A percentile compares a stretch with the other conserved stretches of the same genome.
Conservation (phyloP, 2,329 filamentous ascomycete genomes). For the Chaetomium strumarium region DNA sequence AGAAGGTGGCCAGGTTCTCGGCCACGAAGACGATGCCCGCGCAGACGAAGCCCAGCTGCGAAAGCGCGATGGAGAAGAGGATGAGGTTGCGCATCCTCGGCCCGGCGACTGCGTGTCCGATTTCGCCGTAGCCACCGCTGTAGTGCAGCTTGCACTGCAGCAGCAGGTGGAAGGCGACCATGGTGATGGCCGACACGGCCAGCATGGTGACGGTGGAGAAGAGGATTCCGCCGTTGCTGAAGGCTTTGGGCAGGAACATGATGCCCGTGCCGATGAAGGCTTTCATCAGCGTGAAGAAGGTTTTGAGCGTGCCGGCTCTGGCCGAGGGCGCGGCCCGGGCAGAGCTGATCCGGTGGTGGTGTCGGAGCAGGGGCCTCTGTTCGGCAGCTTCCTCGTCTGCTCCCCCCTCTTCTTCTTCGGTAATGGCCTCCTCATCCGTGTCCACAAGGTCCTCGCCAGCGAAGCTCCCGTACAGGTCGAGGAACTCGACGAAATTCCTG, state of each 20-base stretch:
- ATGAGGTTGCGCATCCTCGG: conserved; percentile 58
- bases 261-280: conserved; percentile 76
- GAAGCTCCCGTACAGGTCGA: conserved; percentile 71
- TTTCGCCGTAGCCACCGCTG: conserved; percentile 68
- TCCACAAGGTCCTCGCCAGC: conserved; percentile 64
- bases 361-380: conserved; percentile 54
- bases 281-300: conserved; percentile 73
- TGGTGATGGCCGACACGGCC: conserved; percentile 58
- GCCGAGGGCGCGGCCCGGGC: conserved; percentile 39
- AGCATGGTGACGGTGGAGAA: conserved; percentile 67
- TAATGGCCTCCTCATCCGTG: conserved; percentile 54
- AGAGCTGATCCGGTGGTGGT: conserved; percentile 46
- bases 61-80: conserved; percentile 63
- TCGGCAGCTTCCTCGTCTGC: conserved; percentile 39
- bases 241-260: conserved; percentile 76
- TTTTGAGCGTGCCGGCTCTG: conserved; percentile 62
- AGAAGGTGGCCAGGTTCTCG: conserved; percentile 64
- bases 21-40: conserved; percentile 72
- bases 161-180: conserved; percentile 65
- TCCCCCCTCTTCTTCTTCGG: conserved; percentile 38
- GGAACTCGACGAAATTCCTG: conserved; percentile 66
- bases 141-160: conserved; percentile 59
- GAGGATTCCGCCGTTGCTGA: conserved; percentile 69
- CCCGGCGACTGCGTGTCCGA: conserved; percentile 62
- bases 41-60: conserved; percentile 73